Evolutionary conservation across 208 protist genomes (phyloP).

Genomic region (Trypanosoma congolense): DNA sequence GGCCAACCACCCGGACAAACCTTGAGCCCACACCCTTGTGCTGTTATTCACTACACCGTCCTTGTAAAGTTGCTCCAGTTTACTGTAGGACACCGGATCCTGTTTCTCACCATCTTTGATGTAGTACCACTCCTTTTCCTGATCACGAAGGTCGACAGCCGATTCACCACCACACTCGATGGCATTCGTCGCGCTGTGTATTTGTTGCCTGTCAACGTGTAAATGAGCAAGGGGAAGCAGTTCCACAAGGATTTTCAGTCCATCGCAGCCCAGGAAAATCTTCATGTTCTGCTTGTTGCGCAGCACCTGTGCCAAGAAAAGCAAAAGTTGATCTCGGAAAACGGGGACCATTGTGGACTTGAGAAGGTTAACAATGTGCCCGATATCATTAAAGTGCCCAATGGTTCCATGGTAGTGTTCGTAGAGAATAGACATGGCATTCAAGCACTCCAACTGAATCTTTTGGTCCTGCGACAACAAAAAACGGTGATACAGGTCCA

Average conservation of each 20-base stretch:
- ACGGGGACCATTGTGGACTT: conserved; percentile 66
- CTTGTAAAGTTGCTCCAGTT: conserved; percentile 58
- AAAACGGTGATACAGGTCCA: conserved; percentile 92
- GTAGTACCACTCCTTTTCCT: conserved; percentile 92
- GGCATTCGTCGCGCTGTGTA: conserved; percentile 66
- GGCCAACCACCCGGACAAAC: conserved; percentile 88
- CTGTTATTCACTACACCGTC: conserved; percentile 31
- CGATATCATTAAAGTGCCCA: conserved; percentile 83
- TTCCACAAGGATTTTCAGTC: conserved; percentile 75
- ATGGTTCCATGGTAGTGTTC: conserved; percentile 75
- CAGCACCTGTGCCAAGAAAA: conserved; percentile 71
- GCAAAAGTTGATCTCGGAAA: conserved; percentile 84
- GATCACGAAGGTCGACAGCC: conserved; percentile 53
- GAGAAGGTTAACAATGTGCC: conserved; percentile 77
- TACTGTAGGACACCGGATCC: conserved; percentile 63
- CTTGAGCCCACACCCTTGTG: conserved; percentile 93
- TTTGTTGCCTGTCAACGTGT: conserved; percentile 86
- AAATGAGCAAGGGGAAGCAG: conserved; percentile 90
- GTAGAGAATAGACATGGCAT: conserved; percentile 89
- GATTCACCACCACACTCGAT: conserved; percentile 57
- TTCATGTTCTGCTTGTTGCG: conserved; percentile 85
- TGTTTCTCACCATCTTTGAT: conserved; percentile 25
- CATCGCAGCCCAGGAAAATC: conserved; percentile 87
- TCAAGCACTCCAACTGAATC: conserved; percentile 73
- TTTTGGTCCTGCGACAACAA: conserved; percentile 67